Evolutionary conservation across 179 eudicot genomes (phyloP), one percentile per base, ranked within the genome.

Genomic region (Sideroxylon spinosum): DNA sequence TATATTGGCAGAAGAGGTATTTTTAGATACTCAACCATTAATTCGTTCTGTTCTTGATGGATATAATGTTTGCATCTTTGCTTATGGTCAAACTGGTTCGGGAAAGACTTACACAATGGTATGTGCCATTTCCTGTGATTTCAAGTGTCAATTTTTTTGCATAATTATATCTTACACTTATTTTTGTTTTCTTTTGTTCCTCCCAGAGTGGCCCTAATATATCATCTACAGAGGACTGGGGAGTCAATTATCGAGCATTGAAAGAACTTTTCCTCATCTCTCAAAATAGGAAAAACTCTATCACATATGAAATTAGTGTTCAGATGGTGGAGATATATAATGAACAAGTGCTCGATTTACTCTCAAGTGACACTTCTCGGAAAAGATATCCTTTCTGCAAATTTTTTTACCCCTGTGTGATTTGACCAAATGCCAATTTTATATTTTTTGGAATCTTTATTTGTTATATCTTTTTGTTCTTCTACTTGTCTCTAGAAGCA

Each of bases 51-150:
- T 93, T 56, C 95, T 95, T 78, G 98, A 95, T 83, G 98, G 98
- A 6, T 95, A 90, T 78, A 90, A 90, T 78, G 98, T 93, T 52
- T 93, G 98, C 86, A 95, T 95, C 55, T 95, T 95, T 81, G 98
- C 98, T 59, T 95, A 95, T 76, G 98, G 98, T 73, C 98, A 95
- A 83, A 94, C 98, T 71, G 98, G 98, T 84, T 94, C 98, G 0
- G 98, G 98, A 66, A 94, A 93, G 86, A 93, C 97, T 19, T 93
- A 94, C 78, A 94, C 98, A 12, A 94, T 95, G 98, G 98, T 95
- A 79, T n/a, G 52, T 20, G 20, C 16, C 61, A 56, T 55, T 59
- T 44, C 23, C 53, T 57, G n/a, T 56, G 68, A 23, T 46, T 44
- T 56, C 7, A 49, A 22, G 62, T 74, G 79, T 52, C 32, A 14